Conservation (phyloP, 768 basidiomycete species). For the Termitomyces sp. region DNA sequence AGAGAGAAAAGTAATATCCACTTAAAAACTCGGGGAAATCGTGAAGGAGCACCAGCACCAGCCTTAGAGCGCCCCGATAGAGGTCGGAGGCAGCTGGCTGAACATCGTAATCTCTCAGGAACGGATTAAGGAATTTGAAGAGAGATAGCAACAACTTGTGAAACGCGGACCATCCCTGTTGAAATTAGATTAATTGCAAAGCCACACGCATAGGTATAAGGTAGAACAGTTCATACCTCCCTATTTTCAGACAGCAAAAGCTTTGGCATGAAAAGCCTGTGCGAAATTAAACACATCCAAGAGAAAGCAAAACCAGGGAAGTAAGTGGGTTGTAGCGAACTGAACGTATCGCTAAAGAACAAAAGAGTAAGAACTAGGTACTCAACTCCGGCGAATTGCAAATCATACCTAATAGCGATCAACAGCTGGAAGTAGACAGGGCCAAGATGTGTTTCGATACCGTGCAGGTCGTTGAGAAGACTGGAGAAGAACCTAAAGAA, state of each 20-base stretch:
- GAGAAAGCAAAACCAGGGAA: conserved; percentile 99
- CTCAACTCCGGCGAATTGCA: not conserved
- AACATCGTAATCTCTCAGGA: conserved; percentile 80
- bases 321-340: conserved; percentile 91
- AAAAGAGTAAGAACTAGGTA: conserved; percentile 4
- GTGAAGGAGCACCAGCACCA: conserved; percentile 92
- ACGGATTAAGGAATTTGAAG: conserved; percentile 91
- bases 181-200: conserved; percentile 6
- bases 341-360: conserved; percentile 78
- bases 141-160: conserved; percentile 90
- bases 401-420: conserved; percentile 74
- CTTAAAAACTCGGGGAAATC: conserved; percentile 99
- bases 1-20: conserved; percentile 94
- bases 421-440: conserved; percentile 87
- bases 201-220: not conserved
- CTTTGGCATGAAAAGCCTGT: conserved; percentile 97
- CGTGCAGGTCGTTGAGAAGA: conserved; percentile 85
- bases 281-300: conserved; percentile 95
- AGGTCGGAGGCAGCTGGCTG: conserved; percentile 78
- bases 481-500: conserved; percentile 99
- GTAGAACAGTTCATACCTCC: conserved; percentile 45
- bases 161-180: conserved; percentile 90
- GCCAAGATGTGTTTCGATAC: conserved; percentile 81
- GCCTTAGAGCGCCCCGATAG: conserved; percentile 84
- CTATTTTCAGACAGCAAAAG: conserved; percentile 81